Evolutionary conservation across 345 rosid genomes (phyloP), one percentile per base, ranked within the genome.

Genomic region (Excoecaria agallocha): DNA sequence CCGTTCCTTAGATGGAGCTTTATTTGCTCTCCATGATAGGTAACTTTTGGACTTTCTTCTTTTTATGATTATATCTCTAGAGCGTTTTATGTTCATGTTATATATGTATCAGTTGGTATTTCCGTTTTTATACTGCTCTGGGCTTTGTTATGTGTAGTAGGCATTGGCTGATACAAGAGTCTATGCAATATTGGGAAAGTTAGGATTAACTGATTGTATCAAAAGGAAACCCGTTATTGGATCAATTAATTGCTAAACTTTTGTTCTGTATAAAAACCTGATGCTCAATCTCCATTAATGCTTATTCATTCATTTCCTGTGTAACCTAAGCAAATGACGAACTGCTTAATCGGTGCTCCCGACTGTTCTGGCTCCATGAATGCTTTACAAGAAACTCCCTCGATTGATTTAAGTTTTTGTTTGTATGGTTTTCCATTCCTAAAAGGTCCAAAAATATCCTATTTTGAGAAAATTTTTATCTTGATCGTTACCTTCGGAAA

Each of bases 11-110:
- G 99, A 95, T 83, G 97, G 99, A 77, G 86, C 84, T 75, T 68
- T 95, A 74, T 87, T 95, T 83, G 96, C 98, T 79, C 89, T 95
- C 7, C 98, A 93, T 74, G 94, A 93, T 75, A 91, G 99, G 99
- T 93, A 69, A 50, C 30, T 16, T 80, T 45, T 79, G 25, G 70
- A 66, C 57, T 70, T 49, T 37, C 56, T 73, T 62, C 56, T 60
- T 8, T 76, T 8, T 20, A 61, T 17, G 45, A 61, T 12, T 7
- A 37, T 15, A 61, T 35, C 6, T 10, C 15, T 12, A 6, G 38
- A 43, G 48, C 48, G 19, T 12, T 52, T 15, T 38, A 20, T 35
- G 37, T 38, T 37, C 38, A 37, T 62, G 30, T 38, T 22, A 17
- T 62, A 2, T 17, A 12, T 24, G 12, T 2, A 13, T 15, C 4